phyloP scores from a whole-genome alignment of 306 rosid genomes.

The Dicorynia guianensis region DNA sequence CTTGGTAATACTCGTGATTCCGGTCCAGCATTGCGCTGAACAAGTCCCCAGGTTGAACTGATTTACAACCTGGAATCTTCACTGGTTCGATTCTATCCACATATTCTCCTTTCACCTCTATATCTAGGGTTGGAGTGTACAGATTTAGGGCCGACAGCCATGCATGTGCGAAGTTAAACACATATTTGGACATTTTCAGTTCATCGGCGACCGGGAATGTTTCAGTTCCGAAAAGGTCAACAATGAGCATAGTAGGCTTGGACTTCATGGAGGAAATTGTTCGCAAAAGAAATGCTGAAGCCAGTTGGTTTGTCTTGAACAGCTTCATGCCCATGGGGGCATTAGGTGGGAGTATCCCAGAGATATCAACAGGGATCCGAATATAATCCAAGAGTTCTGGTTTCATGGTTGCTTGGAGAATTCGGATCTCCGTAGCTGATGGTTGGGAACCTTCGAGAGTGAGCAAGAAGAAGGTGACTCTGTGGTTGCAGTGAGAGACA shows the following conservation, averaged over 20 bases:
- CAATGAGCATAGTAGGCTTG: conserved; percentile 24
- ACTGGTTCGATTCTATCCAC: conserved; percentile 30
- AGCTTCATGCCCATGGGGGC: not conserved
- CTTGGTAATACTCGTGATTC: not conserved
- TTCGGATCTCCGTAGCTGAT: conserved; percentile 32
- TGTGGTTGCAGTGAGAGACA: conserved; percentile 31
- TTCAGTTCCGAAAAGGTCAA: conserved; percentile 34
- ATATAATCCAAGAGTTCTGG: conserved; percentile 14
- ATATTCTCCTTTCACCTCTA: conserved; percentile 39
- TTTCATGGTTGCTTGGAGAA: conserved; percentile 15
- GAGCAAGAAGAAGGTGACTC: conserved; percentile 36
- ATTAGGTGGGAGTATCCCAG: conserved; percentile 11
- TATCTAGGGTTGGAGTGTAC: conserved; percentile 25
- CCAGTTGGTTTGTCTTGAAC: not conserved
- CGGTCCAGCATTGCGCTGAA: conserved; percentile 37
- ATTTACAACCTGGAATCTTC: conserved; percentile 38
- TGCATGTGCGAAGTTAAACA: conserved; percentile 30
- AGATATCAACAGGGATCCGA: conserved; percentile 30
- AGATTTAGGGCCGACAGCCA: conserved; percentile 34
- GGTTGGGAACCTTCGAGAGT: not conserved
- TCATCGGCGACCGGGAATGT: conserved; percentile 34
- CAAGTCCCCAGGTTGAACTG: conserved; percentile 32
- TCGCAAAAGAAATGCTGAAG: not conserved
- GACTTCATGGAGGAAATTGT: conserved; percentile 5
- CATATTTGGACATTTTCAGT: conserved; percentile 28